Evolutionary conservation across 345 rosid species (phyloP).

Genomic region (Eucalyptus marginata): DNA sequence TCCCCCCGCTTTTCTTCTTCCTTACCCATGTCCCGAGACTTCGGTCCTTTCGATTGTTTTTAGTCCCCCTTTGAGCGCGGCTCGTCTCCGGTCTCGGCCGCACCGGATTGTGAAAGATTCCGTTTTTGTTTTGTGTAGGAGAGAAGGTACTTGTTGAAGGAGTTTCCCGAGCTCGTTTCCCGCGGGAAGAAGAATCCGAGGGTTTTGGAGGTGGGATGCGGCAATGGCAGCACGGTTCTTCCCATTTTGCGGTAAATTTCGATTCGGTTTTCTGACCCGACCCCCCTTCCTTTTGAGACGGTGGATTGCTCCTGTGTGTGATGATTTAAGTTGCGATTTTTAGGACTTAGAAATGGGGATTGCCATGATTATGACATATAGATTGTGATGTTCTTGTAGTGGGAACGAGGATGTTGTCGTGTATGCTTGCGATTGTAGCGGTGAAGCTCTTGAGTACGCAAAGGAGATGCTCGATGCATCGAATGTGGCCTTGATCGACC

Average conservation of each 20-base stretch:
- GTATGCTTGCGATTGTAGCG: slow-evolving; percentile 85
- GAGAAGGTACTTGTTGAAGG: slow-evolving; percentile 81
- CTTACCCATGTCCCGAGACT: not conserved
- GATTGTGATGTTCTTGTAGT: slow-evolving; percentile 15
- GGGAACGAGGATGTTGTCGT: slow-evolving; percentile 43
- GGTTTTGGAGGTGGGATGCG: slow-evolving; percentile 87
- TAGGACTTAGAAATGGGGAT: not conserved
- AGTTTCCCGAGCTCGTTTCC: slow-evolving; percentile 69
- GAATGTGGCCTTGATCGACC: not conserved
- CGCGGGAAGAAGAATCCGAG: slow-evolving; percentile 23
- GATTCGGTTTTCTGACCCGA: not conserved
- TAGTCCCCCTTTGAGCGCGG: not conserved
- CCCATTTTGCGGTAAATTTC: slow-evolving; percentile 60
- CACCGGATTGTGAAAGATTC: not conserved
- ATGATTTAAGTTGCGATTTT: not conserved
- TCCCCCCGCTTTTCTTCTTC: not conserved
- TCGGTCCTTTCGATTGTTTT: accelerated
- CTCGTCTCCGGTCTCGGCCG: not conserved
- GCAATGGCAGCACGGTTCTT: slow-evolving; percentile 77
- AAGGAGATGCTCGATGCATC: slow-evolving; percentile 29
- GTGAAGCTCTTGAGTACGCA: slow-evolving; percentile 56
- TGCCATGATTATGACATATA: not conserved
- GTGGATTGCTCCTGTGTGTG: not conserved
- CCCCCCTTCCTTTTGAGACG: not conserved
- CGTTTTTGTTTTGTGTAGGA: slow-evolving; percentile 23